phyloP scores from a whole-genome alignment of 1,284 basidiomycete species.

The Takashimella tepidaria region DNA sequence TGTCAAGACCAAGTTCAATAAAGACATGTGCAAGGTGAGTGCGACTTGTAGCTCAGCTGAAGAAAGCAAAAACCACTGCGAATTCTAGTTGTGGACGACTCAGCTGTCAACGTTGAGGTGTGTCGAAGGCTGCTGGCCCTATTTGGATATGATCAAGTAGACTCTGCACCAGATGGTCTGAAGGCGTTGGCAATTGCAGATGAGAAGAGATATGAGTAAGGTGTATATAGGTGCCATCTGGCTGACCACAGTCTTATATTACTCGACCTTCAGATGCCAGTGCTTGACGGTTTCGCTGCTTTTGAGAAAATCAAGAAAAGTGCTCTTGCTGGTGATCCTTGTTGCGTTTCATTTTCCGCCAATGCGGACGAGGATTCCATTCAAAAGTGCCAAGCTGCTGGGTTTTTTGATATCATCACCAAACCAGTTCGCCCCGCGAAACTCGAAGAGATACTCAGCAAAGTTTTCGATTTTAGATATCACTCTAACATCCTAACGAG shows the following conservation, averaged over 20 bases:
- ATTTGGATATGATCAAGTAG: conserved; percentile 38
- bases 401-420: conserved; percentile 34
- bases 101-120: conserved; percentile 38
- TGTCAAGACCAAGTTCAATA: conserved; percentile 7
- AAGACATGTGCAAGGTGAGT: conserved; percentile 5
- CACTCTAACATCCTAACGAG: too few relatives aligned
- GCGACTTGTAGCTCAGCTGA: background rate
- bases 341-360: conserved; percentile 40
- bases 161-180: conserved; percentile 36
- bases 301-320: conserved; percentile 25
- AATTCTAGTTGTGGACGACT: conserved; percentile 46
- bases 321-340: conserved; percentile 32
- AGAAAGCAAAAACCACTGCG: conserved; percentile 23
- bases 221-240: background rate
- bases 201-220: conserved; percentile 26
- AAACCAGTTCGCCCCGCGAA: conserved; percentile 39
- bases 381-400: conserved; percentile 21
- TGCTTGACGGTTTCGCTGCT: conserved; percentile 35
- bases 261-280: conserved; percentile 45
- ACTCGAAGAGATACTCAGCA: conserved; percentile 17
- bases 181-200: conserved; percentile 37
- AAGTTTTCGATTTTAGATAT: conserved; percentile 7
- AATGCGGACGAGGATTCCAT: conserved; percentile 40
- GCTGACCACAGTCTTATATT: conserved; percentile 24
- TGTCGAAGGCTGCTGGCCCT: conserved; percentile 37